These are phyloP conservation scores for Aurantiochytrium sp. DNA, from an alignment of 108 stramenopile genomes.

Conservation along the genomic window DNA sequence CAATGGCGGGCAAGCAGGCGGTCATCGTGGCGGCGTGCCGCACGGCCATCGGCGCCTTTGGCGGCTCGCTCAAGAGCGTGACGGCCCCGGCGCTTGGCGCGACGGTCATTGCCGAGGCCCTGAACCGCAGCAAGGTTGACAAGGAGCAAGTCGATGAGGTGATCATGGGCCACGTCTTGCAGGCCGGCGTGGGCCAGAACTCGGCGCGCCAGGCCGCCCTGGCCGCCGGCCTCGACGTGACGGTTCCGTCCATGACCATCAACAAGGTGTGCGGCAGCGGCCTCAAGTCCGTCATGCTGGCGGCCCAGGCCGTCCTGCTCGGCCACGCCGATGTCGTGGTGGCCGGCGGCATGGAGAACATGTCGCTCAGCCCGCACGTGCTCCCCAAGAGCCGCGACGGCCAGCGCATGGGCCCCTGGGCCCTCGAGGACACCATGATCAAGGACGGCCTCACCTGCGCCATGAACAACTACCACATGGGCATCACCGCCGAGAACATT, in stretches of 20 bases:
- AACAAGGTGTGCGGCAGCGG: constrained; percentile 93
- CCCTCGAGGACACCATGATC: constrained; percentile 62
- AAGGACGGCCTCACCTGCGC: constrained; percentile 59
- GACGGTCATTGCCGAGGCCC: constrained; percentile 59
- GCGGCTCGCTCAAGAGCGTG: constrained; percentile 53
- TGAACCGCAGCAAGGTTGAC: constrained; percentile 62
- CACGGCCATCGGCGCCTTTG: constrained; percentile 93
- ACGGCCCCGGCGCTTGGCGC: constrained; percentile 46
- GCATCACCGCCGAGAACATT: constrained; percentile 92
- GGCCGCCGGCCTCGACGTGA: constrained; percentile 64
- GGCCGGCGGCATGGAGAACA: constrained; percentile 89
- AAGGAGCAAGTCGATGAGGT: constrained; percentile 69
- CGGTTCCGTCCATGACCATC: constrained; percentile 80
- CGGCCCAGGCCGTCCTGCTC: constrained; percentile 75
- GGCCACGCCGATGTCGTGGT: constrained; percentile 75
- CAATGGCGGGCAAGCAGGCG: neutral
- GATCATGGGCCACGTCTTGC: constrained; percentile 92
- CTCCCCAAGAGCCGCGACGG: constrained; percentile 35
- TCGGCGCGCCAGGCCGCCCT: constrained; percentile 84
- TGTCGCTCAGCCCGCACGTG: constrained; percentile 55
- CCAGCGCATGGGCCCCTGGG: constrained; percentile 53
- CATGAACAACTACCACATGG: constrained; percentile 88
- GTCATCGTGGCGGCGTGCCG: constrained; percentile 94
- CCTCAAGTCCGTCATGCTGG: constrained; percentile 88
- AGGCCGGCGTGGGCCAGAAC: constrained; percentile 80